These are phyloP conservation scores for Penicillium sp. DNA, from an alignment of 2,329 filamentous ascomycete genomes.

Conservation along the genomic window DNA sequence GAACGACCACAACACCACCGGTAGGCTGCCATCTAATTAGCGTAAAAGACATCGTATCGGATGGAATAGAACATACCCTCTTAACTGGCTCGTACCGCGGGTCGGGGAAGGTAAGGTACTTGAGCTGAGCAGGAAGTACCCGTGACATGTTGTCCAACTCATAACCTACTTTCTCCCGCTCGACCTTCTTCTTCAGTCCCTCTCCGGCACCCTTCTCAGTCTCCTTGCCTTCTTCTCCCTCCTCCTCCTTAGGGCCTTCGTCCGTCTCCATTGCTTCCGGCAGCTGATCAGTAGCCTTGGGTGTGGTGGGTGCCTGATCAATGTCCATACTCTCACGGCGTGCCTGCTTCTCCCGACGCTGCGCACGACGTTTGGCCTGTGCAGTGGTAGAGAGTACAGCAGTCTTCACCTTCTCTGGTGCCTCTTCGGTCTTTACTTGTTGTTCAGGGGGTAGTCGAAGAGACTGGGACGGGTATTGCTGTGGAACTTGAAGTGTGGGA, in stretches of 20 bases:
- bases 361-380: conserved; percentile 90
- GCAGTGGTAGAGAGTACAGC: conserved; percentile 95
- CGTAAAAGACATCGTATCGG: conserved; percentile 11
- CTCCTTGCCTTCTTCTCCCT: conserved; percentile 54
- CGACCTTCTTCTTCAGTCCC: conserved; percentile 79
- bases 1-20: conserved; percentile 86
- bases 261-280: conserved; percentile 82
- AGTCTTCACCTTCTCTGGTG: conserved; percentile 88
- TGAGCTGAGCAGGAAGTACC: conserved; percentile 86
- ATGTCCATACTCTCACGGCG: conserved; percentile 94
- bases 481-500: conserved; percentile 92
- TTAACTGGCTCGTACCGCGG: conserved; percentile 91
- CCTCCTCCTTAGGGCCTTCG: conserved; percentile 62
- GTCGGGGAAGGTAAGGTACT: conserved; percentile 89
- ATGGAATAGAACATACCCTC: conserved; percentile 60
- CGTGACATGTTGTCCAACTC: conserved; percentile 96
- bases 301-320: conserved; percentile 73
- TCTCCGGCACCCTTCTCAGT: conserved; percentile 61
- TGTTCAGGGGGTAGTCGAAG: conserved; percentile 98
- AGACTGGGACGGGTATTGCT: conserved; percentile 91
- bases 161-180: conserved; percentile 96
- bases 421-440: conserved; percentile 91
- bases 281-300: conserved; percentile 60
- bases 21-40: conserved; percentile 67
- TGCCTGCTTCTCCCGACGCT: conserved; percentile 89